phyloP scores from a whole-genome alignment of 2,329 filamentous ascomycete species.

The Bertia moriformis region DNA sequence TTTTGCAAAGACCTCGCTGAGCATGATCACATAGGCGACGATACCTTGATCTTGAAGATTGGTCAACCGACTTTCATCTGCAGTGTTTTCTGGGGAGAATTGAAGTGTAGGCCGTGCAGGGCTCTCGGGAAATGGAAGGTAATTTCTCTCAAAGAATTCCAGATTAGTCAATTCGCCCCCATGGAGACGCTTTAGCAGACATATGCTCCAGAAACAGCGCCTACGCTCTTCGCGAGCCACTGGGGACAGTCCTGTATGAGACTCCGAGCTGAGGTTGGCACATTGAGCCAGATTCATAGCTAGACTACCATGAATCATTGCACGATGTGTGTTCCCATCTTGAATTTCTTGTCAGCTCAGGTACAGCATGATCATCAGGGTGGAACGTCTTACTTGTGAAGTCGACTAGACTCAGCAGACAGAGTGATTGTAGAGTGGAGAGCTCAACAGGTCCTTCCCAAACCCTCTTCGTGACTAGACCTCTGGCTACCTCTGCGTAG shows the following conservation, averaged over 20 bases:
- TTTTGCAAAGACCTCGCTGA: constrained; percentile 27
- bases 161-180: constrained; percentile 6
- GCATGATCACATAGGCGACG: constrained; percentile 25
- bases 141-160: background rate
- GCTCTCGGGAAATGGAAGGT: background rate
- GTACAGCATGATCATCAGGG: too few relatives aligned
- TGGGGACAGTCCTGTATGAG: constrained; percentile 4
- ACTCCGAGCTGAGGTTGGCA: constrained; percentile 24
- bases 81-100: constrained; percentile 9
- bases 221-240: constrained; percentile 12
- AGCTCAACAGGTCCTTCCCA: background rate
- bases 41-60: constrained; percentile 18
- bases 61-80: constrained; percentile 9
- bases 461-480: background rate
- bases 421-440: background rate
- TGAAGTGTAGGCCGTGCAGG: constrained; percentile 13
- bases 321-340: constrained; percentile 28
- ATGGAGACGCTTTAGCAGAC: constrained; percentile 14
- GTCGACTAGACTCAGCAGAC: constrained; percentile 2
- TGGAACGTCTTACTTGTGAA: constrained; percentile 2
- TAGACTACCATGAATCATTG: constrained; percentile 25
- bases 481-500: constrained; percentile 9
- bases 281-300: constrained; percentile 28
- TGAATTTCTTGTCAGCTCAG: too few relatives aligned
- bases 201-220: constrained; percentile 16